These are phyloP conservation scores for Plectosphaerella plurivora DNA, from an alignment of 2,329 filamentous ascomycete species.

Conservation along the genomic window DNA sequence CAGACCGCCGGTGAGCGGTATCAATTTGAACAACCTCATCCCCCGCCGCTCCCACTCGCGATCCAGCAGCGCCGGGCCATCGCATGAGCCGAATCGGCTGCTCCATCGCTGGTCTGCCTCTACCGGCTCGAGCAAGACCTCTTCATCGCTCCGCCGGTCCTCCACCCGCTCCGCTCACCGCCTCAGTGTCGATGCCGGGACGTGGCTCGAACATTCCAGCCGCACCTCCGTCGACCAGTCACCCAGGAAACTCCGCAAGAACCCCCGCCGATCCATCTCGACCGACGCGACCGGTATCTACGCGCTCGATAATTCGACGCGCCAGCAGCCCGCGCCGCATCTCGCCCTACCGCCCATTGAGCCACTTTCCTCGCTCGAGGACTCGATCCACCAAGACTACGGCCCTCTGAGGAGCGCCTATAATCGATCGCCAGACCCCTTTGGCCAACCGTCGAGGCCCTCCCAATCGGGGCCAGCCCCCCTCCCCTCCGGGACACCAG, in stretches of 20 bases:
- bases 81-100: conserved; percentile 36
- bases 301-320: not conserved
- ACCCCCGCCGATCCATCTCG: not conserved
- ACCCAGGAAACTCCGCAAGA: not conserved
- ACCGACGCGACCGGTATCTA: not conserved
- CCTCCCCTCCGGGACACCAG: too few species aligned
- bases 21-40: not conserved
- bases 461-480: not conserved
- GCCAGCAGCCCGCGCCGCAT: not conserved
- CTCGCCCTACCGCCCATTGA: not conserved
- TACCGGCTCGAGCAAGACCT: conserved; percentile 35
- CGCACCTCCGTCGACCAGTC: not conserved
- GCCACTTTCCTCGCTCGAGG: not conserved
- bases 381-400: not conserved
- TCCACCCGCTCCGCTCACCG: not conserved
- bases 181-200: not conserved
- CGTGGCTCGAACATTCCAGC: not conserved
- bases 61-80: conserved; percentile 27
- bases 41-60: conserved; percentile 18
- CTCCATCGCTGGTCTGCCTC: conserved; percentile 47
- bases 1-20: not conserved
- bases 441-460: not conserved
- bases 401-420: not conserved
- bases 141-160: conserved; percentile 1
- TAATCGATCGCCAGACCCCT: not conserved